These are phyloP conservation scores for Penicillium sp. DNA, from an alignment of 2,329 filamentous ascomycete species.

Conservation along the genomic window DNA sequence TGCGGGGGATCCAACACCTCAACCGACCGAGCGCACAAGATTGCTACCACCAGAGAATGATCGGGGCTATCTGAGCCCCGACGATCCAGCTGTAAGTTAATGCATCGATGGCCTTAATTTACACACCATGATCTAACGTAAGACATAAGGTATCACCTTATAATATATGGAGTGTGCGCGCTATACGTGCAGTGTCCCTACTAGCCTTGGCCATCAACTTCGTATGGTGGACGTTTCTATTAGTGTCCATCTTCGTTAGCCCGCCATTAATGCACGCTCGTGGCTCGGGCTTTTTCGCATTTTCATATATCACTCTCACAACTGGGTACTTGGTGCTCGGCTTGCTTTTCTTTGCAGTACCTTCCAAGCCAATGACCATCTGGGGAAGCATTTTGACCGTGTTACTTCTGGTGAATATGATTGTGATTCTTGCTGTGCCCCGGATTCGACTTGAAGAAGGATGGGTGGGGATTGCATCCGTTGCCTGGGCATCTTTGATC, in stretches of 20 bases:
- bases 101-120: neutral
- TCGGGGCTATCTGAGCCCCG: slow-evolving; percentile 19
- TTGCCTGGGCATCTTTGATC: slow-evolving; percentile 79
- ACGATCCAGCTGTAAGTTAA: slow-evolving; percentile 23
- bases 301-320: slow-evolving; percentile 77
- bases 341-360: slow-evolving; percentile 83
- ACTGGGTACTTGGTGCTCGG: slow-evolving; percentile 72
- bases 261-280: slow-evolving; percentile 81
- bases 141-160: slow-evolving; percentile 69
- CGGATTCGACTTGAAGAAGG: slow-evolving; percentile 79
- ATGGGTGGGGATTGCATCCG: slow-evolving; percentile 84
- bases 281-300: slow-evolving; percentile 90
- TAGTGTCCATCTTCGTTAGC: slow-evolving; percentile 89
- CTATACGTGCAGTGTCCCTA: slow-evolving; percentile 74
- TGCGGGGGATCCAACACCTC: slow-evolving; percentile 4
- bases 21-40: slow-evolving; percentile 31
- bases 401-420: slow-evolving; percentile 70
- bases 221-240: slow-evolving; percentile 86
- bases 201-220: slow-evolving; percentile 73
- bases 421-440: slow-evolving; percentile 74
- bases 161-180: slow-evolving; percentile 88
- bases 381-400: slow-evolving; percentile 66
- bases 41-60: slow-evolving; percentile 14
- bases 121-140: neutral
- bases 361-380: slow-evolving; percentile 75